These are phyloP conservation scores for Penicillium manginii DNA, from an alignment of 495 filamentous ascomycete species.

Conservation along the genomic window DNA sequence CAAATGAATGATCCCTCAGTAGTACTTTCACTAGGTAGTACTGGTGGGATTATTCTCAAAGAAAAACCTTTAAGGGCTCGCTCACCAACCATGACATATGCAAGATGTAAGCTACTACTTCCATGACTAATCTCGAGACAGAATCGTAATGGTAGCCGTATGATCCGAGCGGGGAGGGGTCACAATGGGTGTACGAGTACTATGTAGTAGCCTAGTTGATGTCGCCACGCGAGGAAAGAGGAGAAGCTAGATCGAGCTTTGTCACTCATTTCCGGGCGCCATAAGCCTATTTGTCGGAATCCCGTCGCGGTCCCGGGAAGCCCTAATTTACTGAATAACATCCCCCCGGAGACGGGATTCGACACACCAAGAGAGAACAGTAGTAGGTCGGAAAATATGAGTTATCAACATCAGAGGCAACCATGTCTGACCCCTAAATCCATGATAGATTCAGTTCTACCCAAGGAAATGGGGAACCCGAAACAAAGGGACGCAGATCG, in stretches of 20 bases:
- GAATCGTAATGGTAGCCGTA: background rate
- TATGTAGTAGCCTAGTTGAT: background rate
- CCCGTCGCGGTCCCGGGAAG: conserved; percentile 23
- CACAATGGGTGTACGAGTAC: background rate
- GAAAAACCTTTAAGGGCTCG: no score
- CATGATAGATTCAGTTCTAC: background rate
- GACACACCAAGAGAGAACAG: background rate
- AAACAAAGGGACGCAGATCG: conserved; percentile 1
- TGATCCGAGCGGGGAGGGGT: background rate
- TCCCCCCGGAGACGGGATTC: background rate
- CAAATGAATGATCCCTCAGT: background rate
- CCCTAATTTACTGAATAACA: conserved; percentile 7
- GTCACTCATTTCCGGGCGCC: background rate
- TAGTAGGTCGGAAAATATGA: background rate
- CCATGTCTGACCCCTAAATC: background rate
- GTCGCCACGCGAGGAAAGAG: background rate
- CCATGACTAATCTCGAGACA: no score
- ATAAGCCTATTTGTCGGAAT: conserved; percentile 16
- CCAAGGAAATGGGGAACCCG: background rate
- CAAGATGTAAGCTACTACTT: no score
- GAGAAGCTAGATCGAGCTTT: background rate
- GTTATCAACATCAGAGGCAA: background rate
- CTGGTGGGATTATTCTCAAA: no score
- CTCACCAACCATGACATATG: no score
- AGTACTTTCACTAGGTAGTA: background rate